phyloP scores from a whole-genome alignment of 768 basidiomycete species.

The Termitomyces sp. region DNA sequence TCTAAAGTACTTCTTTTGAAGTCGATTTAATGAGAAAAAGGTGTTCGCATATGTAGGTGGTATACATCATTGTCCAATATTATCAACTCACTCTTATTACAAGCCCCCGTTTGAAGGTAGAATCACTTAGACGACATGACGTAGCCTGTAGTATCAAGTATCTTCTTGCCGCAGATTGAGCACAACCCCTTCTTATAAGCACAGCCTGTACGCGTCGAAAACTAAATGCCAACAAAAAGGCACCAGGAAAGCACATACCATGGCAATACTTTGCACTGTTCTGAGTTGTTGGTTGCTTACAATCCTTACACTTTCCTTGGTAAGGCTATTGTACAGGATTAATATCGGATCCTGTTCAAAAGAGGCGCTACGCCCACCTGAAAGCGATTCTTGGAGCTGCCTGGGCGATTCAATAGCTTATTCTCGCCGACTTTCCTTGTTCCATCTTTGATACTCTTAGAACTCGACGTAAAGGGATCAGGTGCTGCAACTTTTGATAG shows the following conservation, averaged over 20 bases:
- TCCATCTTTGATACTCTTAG: constrained; percentile 72
- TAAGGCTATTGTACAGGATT: constrained; percentile 56
- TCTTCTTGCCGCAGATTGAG: constrained; percentile 83
- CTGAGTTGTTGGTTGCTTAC: constrained; percentile 79
- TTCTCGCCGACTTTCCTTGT: constrained; percentile 81
- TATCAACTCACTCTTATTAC: constrained; percentile 9
- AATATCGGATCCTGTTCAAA: constrained; percentile 13
- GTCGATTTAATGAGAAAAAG: background rate
- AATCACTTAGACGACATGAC: constrained; percentile 77
- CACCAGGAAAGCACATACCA: constrained; percentile 40
- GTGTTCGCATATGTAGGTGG: background rate
- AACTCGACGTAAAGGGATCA: constrained; percentile 77
- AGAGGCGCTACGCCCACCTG: constrained; percentile 43
- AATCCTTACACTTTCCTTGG: constrained; percentile 83
- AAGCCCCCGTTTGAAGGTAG: background rate
- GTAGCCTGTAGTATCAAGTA: constrained; percentile 79
- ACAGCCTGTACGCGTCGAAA: constrained; percentile 48
- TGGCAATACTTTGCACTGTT: constrained; percentile 88
- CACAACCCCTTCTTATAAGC: constrained; percentile 86
- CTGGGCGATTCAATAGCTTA: constrained; percentile 69
- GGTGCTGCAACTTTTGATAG: constrained; percentile 86
- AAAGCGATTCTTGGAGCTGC: constrained; percentile 71
- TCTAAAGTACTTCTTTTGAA: background rate
- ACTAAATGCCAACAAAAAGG: background rate
- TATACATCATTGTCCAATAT: background rate